These are phyloP conservation scores for Trichoderma breve DNA, from an alignment of 2,329 filamentous ascomycete species.

Conservation along the genomic window DNA sequence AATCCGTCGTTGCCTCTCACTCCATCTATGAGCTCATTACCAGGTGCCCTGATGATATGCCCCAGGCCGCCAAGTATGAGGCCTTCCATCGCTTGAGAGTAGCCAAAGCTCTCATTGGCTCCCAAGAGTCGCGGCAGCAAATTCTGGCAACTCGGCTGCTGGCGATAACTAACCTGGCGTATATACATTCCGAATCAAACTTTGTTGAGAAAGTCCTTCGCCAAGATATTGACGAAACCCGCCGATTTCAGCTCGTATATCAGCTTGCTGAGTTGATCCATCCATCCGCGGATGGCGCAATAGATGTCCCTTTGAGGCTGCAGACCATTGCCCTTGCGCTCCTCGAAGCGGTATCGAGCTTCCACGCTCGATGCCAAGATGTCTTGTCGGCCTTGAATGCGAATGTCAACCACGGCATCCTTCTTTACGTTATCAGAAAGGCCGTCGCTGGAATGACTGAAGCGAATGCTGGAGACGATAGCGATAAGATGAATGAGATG, in stretches of 20 bases:
- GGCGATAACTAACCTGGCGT: conserved; percentile 86
- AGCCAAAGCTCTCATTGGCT: conserved; percentile 73
- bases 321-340: conserved; percentile 80
- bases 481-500: conserved; percentile 61
- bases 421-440: conserved; percentile 90
- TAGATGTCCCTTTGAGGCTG: conserved; percentile 67
- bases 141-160: conserved; percentile 79
- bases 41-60: conserved; percentile 61
- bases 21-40: conserved; percentile 57
- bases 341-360: conserved; percentile 81
- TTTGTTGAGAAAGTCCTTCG: conserved; percentile 85
- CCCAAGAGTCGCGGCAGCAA: conserved; percentile 65
- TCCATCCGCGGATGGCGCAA: conserved; percentile 68
- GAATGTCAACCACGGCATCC: conserved; percentile 91
- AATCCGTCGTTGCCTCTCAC: conserved; percentile 50
- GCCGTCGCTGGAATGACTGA: conserved; percentile 77
- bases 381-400: conserved; percentile 89
- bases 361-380: conserved; percentile 73
- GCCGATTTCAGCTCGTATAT: conserved; percentile 83
- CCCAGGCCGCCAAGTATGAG: conserved; percentile 74
- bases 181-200: conserved; percentile 77
- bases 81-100: conserved; percentile 78
- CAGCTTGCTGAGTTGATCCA: conserved; percentile 92
- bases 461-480: conserved; percentile 51
- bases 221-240: conserved; percentile 84